phyloP scores from a whole-genome alignment of 139 green algal genomes.

The Chlorella sp. region DNA sequence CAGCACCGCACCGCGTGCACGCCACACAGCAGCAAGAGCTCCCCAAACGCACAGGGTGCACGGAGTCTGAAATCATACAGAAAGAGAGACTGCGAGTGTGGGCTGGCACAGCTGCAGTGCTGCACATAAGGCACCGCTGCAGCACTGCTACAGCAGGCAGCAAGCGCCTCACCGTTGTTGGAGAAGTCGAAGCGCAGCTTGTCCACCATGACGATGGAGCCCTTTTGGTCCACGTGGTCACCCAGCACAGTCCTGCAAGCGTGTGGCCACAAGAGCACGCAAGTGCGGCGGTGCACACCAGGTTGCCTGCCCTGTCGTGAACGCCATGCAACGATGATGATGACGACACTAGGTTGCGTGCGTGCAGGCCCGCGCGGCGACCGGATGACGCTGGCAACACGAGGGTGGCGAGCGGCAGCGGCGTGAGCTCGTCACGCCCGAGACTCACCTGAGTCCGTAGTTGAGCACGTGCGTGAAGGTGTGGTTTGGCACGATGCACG shows the following conservation, averaged over 20 bases:
- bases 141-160: not conserved
- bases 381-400: not conserved
- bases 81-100: not conserved
- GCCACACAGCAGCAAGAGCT: no score
- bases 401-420: not conserved
- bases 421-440: not conserved
- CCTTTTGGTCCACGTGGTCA: conserved; percentile 94
- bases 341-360: no score
- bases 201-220: conserved; percentile 87
- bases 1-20: no score
- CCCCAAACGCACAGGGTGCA: no score
- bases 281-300: no score
- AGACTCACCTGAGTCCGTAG: conserved; percentile 65
- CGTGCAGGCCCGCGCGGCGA: not conserved
- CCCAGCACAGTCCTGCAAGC: conserved; percentile 65
- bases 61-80: no score
- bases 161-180: conserved; percentile 58
- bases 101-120: not conserved
- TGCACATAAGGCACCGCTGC: not conserved
- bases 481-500: conserved; percentile 90
- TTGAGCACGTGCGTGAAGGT: conserved; percentile 99
- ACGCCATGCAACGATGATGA: no score
- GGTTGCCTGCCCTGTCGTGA: no score
- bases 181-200: conserved; percentile 97
- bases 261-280: no score